Evolutionary conservation across 352 stramenopile genomes (phyloP), one percentile per base, ranked within the genome.

Genomic region (Nothophytophthora sp.): DNA sequence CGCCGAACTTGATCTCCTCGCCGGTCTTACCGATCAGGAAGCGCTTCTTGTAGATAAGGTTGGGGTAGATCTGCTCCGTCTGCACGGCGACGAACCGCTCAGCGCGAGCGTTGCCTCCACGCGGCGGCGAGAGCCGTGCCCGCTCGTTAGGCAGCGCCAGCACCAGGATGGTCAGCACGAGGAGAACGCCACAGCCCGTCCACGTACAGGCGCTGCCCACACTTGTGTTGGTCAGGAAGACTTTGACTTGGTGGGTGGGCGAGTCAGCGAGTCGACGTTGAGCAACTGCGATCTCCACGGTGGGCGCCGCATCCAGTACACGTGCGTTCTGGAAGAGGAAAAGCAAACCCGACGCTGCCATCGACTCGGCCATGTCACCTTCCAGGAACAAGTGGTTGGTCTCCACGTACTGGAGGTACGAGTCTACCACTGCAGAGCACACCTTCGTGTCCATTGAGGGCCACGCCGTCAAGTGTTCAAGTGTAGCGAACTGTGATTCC

Each of bases 11-110:
- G 39, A 90, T 76, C 58, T 81, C 64, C 30, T 89, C 76, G 24
- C 75, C 76, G 24, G 74, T 85, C 44, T 87, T 86, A 39, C 73
- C 78, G 49, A 89, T 84, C 20, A 78, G 49, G 34, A 89, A 84
- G 44, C 78, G 78, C 55, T 89, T 89, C 66, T 87, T 89, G 67
- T 89, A 86, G 40, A 89, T 76, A 18, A 89, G 50, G 44, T 89
- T 89, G 25, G 78, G 78, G 37, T 89, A 89, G 45, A 87, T 37
- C 35, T 89, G 73, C 47, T 89, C 78, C 2, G 78, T 89, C 25
- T 87, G 78, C 19, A 89, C 76, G 40, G 70, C 65, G 29, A 89
- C 60, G 42, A 87, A 89, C 20, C 76, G 76, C 44, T 87, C 78
- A 7, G 76, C 78, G 18, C 73, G 75, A 41, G 68, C 68, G 27